These are phyloP conservation scores for Ceratocystis eucalypticola DNA, from an alignment of 2,329 filamentous ascomycete species.

Conservation along the genomic window DNA sequence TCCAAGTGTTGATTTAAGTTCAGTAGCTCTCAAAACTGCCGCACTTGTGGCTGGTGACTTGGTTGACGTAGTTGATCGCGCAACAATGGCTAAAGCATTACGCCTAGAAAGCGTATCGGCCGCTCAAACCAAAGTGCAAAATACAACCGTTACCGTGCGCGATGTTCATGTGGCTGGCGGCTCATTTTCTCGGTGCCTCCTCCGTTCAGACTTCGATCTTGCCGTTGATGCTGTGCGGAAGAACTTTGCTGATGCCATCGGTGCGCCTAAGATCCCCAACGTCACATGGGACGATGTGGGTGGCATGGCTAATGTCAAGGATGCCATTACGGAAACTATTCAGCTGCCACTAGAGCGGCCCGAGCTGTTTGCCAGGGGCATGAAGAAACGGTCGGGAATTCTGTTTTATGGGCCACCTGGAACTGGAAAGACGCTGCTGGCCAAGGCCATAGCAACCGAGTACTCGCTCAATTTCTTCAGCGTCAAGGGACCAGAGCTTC, in stretches of 20 bases:
- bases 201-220: conserved; percentile 72
- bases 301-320: conserved; percentile 84
- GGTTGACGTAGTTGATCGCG: conserved; percentile 85
- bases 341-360: conserved; percentile 82
- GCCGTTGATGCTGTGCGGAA: conserved; percentile 91
- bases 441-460: conserved; percentile 85
- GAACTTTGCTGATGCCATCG: conserved; percentile 95
- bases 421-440: conserved; percentile 82
- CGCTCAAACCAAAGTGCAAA: conserved; percentile 27
- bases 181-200: conserved; percentile 61
- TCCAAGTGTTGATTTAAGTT: conserved; percentile 67
- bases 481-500: conserved; percentile 78
- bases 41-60: conserved; percentile 89
- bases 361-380: conserved; percentile 88
- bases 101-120: conserved; percentile 51
- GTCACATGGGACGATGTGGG: conserved; percentile 95
- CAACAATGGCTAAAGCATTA: conserved; percentile 59
- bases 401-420: conserved; percentile 84
- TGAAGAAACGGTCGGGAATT: conserved; percentile 95
- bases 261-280: conserved; percentile 93
- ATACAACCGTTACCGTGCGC: conserved; percentile 45
- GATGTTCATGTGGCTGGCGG: conserved; percentile 87
- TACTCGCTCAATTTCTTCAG: conserved; percentile 92
- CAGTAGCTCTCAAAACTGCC: conserved; percentile 86
- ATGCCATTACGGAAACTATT: conserved; percentile 93